A percentile compares a stretch with the other conserved stretches of the same genome.
Conservation (phyloP, 345 rosid species). For the Isatis tinctoria region DNA sequence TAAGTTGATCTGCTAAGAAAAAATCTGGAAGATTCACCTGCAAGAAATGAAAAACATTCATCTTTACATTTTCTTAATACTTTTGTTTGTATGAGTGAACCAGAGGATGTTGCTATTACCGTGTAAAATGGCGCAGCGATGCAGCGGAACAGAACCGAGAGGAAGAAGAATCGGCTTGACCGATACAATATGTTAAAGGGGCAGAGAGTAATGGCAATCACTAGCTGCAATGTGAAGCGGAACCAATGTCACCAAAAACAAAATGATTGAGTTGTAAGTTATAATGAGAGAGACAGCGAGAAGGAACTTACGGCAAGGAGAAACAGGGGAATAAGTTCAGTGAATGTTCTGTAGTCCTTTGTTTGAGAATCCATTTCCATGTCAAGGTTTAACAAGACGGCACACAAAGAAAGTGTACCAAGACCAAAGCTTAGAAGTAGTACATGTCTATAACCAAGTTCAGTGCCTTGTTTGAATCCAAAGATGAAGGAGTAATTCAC, state of each 20-base stretch:
- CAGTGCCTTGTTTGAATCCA: constrained; percentile 69
- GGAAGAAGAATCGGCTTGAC: constrained; percentile 31
- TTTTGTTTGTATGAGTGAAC: not conserved
- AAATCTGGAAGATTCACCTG: constrained; percentile 76
- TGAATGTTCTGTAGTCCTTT: constrained; percentile 38
- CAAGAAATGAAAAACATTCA: not conserved
- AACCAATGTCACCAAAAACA: not conserved
- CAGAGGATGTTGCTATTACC: constrained; percentile 12
- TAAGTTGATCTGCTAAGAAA: constrained; percentile 77
- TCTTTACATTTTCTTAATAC: not conserved
- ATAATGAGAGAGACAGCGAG: not conserved
- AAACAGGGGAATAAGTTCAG: constrained; percentile 60
- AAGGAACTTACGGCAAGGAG: constrained; percentile 48
- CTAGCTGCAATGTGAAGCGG: constrained; percentile 13
- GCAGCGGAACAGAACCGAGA: constrained; percentile 28
- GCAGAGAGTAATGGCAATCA: constrained; percentile 15
- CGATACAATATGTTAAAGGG: constrained; percentile 34
- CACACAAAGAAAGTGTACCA: constrained; percentile 47
- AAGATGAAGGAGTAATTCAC: constrained; percentile 68
- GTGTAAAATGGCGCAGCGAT: constrained; percentile 32
- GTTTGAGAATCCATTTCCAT: constrained; percentile 76
- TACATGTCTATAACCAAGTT: constrained; percentile 61
- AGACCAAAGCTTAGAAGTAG: constrained; percentile 51
- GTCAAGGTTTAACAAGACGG: constrained; percentile 61
- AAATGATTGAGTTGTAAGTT: not conserved